Evolutionary conservation across 1,284 basidiomycete genomes (phyloP).

Genomic region (Puccinia hordei): DNA sequence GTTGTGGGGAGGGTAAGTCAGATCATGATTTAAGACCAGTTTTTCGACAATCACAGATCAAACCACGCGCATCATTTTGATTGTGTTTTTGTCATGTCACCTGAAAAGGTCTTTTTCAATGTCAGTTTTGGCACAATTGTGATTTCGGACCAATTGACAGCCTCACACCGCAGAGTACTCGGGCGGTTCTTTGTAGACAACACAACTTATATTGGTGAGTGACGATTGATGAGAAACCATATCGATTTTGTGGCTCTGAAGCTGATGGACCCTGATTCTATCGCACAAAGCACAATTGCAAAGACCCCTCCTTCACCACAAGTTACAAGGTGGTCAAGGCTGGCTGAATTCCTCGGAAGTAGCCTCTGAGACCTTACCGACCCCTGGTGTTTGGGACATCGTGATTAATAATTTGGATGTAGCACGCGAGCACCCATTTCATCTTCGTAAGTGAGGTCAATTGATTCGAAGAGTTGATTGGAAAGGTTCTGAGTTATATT

Average conservation of each 20-base stretch:
- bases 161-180: slow-evolving; percentile 13
- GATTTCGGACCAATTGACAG: neutral
- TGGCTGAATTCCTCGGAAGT: slow-evolving; percentile 47
- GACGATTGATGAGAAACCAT: neutral
- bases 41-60: neutral
- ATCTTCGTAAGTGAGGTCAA: slow-evolving; percentile 53
- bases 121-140: slow-evolving; percentile 38
- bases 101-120: slow-evolving; percentile 30
- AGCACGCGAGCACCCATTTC: slow-evolving; percentile 59
- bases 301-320: slow-evolving; percentile 35
- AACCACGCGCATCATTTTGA: neutral
- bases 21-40: neutral
- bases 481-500: neutral
- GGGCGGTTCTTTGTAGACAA: slow-evolving; percentile 49
- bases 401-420: slow-evolving; percentile 60
- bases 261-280: slow-evolving; percentile 19
- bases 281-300: slow-evolving; percentile 52
- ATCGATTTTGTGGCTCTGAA: neutral
- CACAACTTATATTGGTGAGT: slow-evolving; percentile 43
- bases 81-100: neutral
- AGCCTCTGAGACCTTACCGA: slow-evolving; percentile 50
- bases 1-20: slow-evolving; percentile 27
- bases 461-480: slow-evolving; percentile 42
- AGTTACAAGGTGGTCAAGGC: slow-evolving; percentile 28
- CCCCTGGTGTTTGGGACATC: slow-evolving; percentile 54